Conservation (phyloP, 2,329 filamentous ascomycete genomes). For the Ophiostoma australiae region DNA sequence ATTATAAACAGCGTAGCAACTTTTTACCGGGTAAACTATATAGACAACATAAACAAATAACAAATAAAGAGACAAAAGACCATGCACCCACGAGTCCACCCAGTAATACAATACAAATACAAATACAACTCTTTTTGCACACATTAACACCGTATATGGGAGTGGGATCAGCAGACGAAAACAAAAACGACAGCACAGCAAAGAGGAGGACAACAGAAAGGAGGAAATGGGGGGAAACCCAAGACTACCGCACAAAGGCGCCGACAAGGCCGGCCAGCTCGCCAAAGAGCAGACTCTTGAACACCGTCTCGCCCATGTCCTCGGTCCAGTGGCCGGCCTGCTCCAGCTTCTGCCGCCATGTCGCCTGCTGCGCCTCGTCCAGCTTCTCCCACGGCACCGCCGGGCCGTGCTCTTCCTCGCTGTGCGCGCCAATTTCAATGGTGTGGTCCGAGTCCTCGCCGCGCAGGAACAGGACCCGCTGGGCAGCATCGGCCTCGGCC, state of each 20-base stretch:
- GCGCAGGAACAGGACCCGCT: conserved; percentile 24
- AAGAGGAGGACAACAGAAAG: not conserved
- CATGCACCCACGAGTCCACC: not conserved
- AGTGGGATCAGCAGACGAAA: not conserved
- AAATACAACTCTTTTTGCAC: not conserved
- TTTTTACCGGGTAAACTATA: not conserved
- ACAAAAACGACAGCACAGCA: not conserved
- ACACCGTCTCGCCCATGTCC: conserved; percentile 68
- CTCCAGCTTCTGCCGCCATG: conserved; percentile 65
- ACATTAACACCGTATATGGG: conserved; percentile 5
- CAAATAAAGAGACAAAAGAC: not conserved
- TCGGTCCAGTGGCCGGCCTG: conserved; percentile 75
- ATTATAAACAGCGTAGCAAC: not conserved
- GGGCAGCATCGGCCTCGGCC: not conserved
- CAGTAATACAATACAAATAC: not conserved
- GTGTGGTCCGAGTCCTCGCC: conserved; percentile 28
- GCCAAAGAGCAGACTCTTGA: conserved; percentile 73
- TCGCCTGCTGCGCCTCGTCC: conserved; percentile 53
- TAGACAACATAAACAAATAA: not conserved
- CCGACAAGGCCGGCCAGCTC: conserved; percentile 62
- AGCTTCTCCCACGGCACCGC: conserved; percentile 66
- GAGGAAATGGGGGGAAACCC: not conserved
- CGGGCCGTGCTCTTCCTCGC: conserved; percentile 44
- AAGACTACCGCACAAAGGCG: conserved; percentile 38
- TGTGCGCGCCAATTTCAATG: conserved; percentile 42